These are phyloP conservation scores for Trichaptum fuscoviolaceum DNA, from an alignment of 768 basidiomycete genomes.

Conservation along the genomic window DNA sequence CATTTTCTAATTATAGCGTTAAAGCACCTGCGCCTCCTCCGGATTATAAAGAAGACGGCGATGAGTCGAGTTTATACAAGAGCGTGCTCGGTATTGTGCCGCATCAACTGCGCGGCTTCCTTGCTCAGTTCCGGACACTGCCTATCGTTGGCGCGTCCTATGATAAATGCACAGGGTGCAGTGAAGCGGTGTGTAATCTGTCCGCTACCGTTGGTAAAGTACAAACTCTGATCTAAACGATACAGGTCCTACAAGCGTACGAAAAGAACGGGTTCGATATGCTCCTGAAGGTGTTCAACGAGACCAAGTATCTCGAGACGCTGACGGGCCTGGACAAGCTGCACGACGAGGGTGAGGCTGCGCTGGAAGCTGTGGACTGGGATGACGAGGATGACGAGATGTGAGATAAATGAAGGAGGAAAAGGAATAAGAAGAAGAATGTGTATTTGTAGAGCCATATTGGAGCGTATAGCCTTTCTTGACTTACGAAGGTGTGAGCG, in stretches of 20 bases:
- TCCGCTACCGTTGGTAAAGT: neutral
- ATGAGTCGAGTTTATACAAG: slow-evolving; percentile 25
- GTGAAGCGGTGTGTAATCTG: slow-evolving; percentile 54
- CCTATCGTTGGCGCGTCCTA: slow-evolving; percentile 85
- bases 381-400: slow-evolving; percentile 55
- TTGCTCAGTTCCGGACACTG: slow-evolving; percentile 81
- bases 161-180: slow-evolving; percentile 86
- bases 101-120: slow-evolving; percentile 89
- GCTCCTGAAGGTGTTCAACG: slow-evolving; percentile 79
- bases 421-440: neutral
- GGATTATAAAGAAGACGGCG: slow-evolving; percentile 23
- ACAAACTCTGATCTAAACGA: slow-evolving; percentile 2
- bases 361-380: slow-evolving; percentile 71
- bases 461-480: neutral
- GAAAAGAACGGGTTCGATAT: slow-evolving; percentile 74
- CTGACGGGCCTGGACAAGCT: slow-evolving; percentile 78
- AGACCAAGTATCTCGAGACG: slow-evolving; percentile 64
- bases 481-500: neutral
- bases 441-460: neutral
- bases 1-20: slow-evolving; percentile 31
- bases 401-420: slow-evolving; percentile 10
- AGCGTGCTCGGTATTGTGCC: slow-evolving; percentile 84
- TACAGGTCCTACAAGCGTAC: slow-evolving; percentile 77
- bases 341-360: slow-evolving; percentile 68
- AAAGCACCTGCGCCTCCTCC: slow-evolving; percentile 70